Evolutionary conservation across 768 basidiomycete genomes (phyloP).

Genomic region (Naganishia kalamii): DNA sequence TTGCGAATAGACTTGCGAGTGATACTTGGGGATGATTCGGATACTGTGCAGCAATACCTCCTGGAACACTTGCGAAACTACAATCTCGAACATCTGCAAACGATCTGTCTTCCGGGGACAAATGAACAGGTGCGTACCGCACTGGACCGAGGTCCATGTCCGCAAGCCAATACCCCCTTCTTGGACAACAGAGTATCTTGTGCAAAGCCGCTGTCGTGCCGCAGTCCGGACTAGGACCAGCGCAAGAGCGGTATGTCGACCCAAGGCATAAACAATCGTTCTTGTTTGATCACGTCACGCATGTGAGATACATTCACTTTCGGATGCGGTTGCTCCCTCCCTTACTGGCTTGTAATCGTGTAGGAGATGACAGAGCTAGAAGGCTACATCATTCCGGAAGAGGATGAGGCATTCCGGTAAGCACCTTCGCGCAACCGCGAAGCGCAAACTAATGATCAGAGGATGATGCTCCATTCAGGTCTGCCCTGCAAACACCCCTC

Average conservation of each 20-base stretch:
- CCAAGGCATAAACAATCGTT: constrained; percentile 73
- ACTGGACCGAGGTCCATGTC: not conserved
- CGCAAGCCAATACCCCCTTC: not conserved
- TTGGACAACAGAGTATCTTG: constrained; percentile 62
- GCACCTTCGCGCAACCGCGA: constrained; percentile 1
- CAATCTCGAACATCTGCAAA: constrained; percentile 79
- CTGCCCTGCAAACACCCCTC: constrained; percentile 63
- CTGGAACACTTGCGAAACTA: constrained; percentile 73
- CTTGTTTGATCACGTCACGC: constrained; percentile 72
- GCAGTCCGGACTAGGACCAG: constrained; percentile 21
- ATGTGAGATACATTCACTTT: constrained; percentile 52
- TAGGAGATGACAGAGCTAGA: constrained; percentile 67
- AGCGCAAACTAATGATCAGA: not conserved
- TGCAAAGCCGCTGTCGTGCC: constrained; percentile 53
- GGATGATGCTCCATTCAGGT: constrained; percentile 48
- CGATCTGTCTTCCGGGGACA: constrained; percentile 72
- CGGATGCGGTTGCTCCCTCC: constrained; percentile 37
- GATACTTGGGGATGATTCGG: constrained; percentile 77
- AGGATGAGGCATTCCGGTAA: constrained; percentile 71
- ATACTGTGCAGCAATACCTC: constrained; percentile 66
- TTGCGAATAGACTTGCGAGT: constrained; percentile 68
- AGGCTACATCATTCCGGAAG: constrained; percentile 57
- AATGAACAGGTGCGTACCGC: constrained; percentile 62
- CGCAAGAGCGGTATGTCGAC: constrained; percentile 70
- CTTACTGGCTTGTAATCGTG: not conserved